Conservation (phyloP, 768 basidiomycete genomes). For the Leucocoprinus leucothites region DNA sequence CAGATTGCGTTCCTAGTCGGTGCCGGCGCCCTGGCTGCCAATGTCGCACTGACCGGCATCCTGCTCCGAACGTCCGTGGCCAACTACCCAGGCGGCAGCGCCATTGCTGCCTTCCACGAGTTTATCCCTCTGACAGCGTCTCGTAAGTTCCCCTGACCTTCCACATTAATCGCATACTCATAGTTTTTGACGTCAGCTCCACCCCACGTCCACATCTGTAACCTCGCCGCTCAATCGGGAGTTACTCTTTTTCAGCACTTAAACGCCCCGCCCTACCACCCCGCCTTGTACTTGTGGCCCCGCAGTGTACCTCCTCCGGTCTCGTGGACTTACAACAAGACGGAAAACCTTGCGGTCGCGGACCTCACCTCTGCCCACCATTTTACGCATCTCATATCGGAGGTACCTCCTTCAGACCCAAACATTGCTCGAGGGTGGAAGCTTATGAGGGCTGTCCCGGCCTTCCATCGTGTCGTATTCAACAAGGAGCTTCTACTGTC, state of each 20-base stretch:
- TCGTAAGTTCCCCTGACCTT: constrained; percentile 12
- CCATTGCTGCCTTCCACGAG: constrained; percentile 61
- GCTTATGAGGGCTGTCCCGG: constrained; percentile 38
- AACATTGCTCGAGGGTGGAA: constrained; percentile 34
- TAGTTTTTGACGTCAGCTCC: constrained; percentile 5
- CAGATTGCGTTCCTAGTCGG: constrained; percentile 44
- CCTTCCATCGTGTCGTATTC: constrained; percentile 32
- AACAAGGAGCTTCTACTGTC: constrained; percentile 1
- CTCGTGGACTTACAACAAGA: constrained; percentile 79
- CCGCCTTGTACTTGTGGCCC: constrained; percentile 13
- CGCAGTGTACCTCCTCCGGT: constrained; percentile 10
- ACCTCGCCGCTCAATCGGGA: constrained; percentile 87
- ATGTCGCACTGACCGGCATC: constrained; percentile 50
- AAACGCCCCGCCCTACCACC: constrained; percentile 52
- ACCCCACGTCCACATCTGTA: constrained; percentile 72
- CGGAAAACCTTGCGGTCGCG: constrained; percentile 53
- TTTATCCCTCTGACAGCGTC: constrained; percentile 29
- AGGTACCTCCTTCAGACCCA: constrained; percentile 30
- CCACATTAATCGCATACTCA: background rate
- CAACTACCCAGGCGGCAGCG: constrained; percentile 91
- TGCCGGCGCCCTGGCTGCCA: constrained; percentile 46
- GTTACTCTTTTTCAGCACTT: constrained; percentile 84
- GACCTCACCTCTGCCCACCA: constrained; percentile 32
- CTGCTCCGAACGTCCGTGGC: constrained; percentile 54
- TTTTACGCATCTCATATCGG: constrained; percentile 66